Percentiles rank a stretch among this genome's conserved stretches.
These are phyloP conservation scores for Podaxis sp. DNA, from an alignment of 768 basidiomycete species.

Conservation along the genomic window DNA sequence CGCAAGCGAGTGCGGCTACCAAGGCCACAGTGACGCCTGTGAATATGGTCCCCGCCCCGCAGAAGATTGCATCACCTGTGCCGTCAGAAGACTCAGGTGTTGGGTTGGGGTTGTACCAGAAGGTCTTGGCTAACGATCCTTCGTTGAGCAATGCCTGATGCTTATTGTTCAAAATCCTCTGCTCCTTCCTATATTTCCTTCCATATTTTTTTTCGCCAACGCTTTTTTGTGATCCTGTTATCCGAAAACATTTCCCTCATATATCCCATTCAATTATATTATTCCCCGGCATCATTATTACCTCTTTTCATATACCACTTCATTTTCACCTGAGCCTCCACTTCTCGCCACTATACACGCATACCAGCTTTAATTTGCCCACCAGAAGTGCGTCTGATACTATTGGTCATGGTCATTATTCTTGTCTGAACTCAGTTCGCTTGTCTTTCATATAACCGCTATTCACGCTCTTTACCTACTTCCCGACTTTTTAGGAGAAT, in stretches of 20 bases:
- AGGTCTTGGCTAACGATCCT: constrained; percentile 76
- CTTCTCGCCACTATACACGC: constrained; percentile 20
- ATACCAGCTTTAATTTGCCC: constrained; percentile 6
- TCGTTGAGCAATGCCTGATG: constrained; percentile 44
- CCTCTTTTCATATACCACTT: constrained; percentile 24
- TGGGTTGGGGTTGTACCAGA: constrained; percentile 65
- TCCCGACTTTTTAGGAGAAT: constrained; percentile 1
- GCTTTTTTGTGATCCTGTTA: constrained; percentile 19
- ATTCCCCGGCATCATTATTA: constrained; percentile 17
- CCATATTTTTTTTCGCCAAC: constrained; percentile 1
- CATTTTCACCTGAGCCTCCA: constrained; percentile 20
- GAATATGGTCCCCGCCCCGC: constrained; percentile 28
- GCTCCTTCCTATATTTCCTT: constrained; percentile 18
- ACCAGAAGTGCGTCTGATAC: constrained; percentile 5
- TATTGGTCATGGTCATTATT: constrained; percentile 1
- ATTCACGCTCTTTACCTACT: constrained; percentile 6
- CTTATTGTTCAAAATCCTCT: constrained; percentile 31
- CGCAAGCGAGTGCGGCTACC: constrained; percentile 68
- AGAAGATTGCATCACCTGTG: constrained; percentile 65
- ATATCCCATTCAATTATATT: constrained; percentile 24
- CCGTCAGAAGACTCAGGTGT: constrained; percentile 84
- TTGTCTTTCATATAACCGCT: neutral
- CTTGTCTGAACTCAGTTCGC: constrained; percentile 6
- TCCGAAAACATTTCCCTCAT: constrained; percentile 20
- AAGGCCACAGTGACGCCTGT: constrained; percentile 36